Percentiles rank a stretch among this genome's conserved stretches.
These are phyloP conservation scores for Pseudocercospora macadamiae DNA, from an alignment of 2,329 filamentous ascomycete species.

Conservation along the genomic window DNA sequence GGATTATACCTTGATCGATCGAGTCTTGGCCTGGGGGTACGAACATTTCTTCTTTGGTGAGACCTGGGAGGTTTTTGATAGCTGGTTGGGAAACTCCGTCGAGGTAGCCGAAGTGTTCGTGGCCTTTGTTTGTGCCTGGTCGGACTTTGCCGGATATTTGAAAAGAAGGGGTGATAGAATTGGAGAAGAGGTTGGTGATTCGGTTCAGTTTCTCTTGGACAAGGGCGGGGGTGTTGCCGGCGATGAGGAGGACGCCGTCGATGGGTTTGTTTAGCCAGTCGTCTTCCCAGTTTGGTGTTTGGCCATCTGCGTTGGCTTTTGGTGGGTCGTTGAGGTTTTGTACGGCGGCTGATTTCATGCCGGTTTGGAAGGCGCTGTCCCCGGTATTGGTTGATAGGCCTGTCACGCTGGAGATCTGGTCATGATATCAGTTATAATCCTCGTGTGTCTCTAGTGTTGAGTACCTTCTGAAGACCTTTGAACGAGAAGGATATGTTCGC, in stretches of 20 bases:
- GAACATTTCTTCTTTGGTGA: constrained; percentile 21
- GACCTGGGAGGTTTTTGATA: constrained; percentile 39
- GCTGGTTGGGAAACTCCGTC: constrained; percentile 50
- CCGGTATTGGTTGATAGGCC: constrained; percentile 33
- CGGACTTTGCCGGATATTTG: constrained; percentile 39
- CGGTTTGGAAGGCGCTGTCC: constrained; percentile 39
- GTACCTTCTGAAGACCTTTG: constrained; percentile 32
- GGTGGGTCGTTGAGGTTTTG: constrained; percentile 31
- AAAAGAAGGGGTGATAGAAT: constrained; percentile 36
- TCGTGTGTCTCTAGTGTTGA: neutral
- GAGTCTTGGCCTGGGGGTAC: constrained; percentile 39
- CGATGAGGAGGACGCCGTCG: constrained; percentile 42
- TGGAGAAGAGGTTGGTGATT: constrained; percentile 38
- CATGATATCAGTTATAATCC: neutral
- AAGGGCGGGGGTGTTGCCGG: constrained; percentile 36
- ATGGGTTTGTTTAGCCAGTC: constrained; percentile 40
- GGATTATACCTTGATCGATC: constrained; percentile 41
- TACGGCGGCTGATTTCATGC: constrained; percentile 39
- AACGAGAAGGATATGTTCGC: constrained; percentile 36
- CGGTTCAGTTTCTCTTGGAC: constrained; percentile 35
- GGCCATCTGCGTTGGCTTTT: constrained; percentile 28
- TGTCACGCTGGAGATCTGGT: constrained; percentile 33
- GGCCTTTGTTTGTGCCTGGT: constrained; percentile 40
- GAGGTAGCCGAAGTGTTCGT: constrained; percentile 50
- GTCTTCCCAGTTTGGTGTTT: constrained; percentile 26